A percentile compares a stretch with the other conserved stretches of the same genome.
Evolutionary conservation across 441 rosid genomes (phyloP).

Genomic region (Pelargonium australe): DNA sequence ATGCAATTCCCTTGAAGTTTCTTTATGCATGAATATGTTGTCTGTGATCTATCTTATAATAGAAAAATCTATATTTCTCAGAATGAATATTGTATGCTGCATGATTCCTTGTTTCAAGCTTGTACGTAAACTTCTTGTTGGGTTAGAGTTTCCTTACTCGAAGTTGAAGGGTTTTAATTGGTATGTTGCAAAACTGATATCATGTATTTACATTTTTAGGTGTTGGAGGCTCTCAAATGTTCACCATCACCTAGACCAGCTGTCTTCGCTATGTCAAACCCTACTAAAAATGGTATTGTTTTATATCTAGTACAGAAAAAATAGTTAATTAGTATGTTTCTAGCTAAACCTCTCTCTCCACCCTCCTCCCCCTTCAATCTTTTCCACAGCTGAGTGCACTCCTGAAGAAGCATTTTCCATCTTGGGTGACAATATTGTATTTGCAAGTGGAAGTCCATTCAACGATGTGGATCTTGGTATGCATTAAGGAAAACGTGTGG

Average conservation of each 20-base stretch:
- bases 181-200: not conserved
- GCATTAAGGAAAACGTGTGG: constrained; percentile 21
- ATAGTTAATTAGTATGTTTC: not conserved
- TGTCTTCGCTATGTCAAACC: constrained; percentile 97
- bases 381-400: constrained; percentile 81
- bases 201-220: constrained; percentile 38
- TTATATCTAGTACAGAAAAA: not conserved
- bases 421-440: constrained; percentile 83
- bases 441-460: constrained; percentile 98
- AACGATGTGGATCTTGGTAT: constrained; percentile 81
- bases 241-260: constrained; percentile 98
- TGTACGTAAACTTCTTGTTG: not conserved
- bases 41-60: too few species aligned
- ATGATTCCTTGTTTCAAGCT: too few species aligned
- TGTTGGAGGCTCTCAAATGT: constrained; percentile 84
- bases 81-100: too few species aligned
- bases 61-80: too few species aligned
- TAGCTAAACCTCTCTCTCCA: constrained; percentile 1
- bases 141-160: not conserved
- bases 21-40: too few species aligned
- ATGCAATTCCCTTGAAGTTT: not conserved
- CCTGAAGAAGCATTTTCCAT: constrained; percentile 89
- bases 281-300: constrained; percentile 78
- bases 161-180: not conserved
- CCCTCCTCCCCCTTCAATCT: constrained; percentile 10